phyloP scores from a whole-genome alignment of 1,139 yeast species.

The Diutina rugosa region DNA sequence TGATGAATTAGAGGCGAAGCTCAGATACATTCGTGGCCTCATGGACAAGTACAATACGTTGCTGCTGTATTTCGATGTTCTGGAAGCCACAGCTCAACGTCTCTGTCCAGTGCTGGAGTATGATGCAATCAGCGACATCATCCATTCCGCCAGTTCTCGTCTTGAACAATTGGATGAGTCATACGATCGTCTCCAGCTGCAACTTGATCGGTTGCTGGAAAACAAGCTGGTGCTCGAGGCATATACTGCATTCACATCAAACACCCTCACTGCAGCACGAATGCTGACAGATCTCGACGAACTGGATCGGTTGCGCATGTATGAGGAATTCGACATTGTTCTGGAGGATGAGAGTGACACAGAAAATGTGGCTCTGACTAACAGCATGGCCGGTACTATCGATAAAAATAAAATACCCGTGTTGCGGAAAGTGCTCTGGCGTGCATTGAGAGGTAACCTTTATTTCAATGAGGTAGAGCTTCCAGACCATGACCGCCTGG shows the following conservation, averaged over 20 bases:
- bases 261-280: neutral
- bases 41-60: neutral
- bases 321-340: slow-evolving; percentile 8
- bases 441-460: slow-evolving; percentile 41
- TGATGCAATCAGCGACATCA: neutral
- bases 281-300: slow-evolving; percentile 1
- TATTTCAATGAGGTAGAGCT: slow-evolving; percentile 38
- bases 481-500: slow-evolving; percentile 43
- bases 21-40: slow-evolving; percentile 5
- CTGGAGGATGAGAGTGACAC: slow-evolving; percentile 19
- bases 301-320: slow-evolving; percentile 7
- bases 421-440: slow-evolving; percentile 41
- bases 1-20: slow-evolving; percentile 19
- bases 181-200: slow-evolving; percentile 12
- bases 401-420: slow-evolving; percentile 29
- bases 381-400: slow-evolving; percentile 32
- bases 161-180: slow-evolving; percentile 20
- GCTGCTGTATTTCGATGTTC: neutral
- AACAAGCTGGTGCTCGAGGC: slow-evolving; percentile 19
- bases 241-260: slow-evolving; percentile 17
- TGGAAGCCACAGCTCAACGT: neutral
- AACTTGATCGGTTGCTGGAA: slow-evolving; percentile 16
- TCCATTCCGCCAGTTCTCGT: neutral
- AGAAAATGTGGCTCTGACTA: slow-evolving; percentile 6
- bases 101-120: neutral